Evolutionary conservation across 2,329 filamentous ascomycete species (phyloP).

Genomic region (Hypoxylon rubiginosum): DNA sequence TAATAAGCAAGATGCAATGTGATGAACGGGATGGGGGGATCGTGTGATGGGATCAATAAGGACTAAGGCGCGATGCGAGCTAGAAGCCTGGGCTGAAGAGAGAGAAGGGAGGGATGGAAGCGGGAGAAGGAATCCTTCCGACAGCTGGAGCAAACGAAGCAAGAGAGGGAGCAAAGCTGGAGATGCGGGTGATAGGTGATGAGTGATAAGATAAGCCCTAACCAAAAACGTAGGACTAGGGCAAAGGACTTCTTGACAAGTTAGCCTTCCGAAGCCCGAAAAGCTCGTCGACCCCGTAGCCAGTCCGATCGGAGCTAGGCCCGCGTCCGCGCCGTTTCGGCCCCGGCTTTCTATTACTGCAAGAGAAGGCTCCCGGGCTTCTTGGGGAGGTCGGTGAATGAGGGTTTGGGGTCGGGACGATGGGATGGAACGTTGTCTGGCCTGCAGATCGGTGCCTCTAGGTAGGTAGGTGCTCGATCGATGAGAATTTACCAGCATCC

Average conservation of each 20-base stretch:
- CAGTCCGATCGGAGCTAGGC: not conserved
- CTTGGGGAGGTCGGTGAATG: not conserved
- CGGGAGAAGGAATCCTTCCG: conserved; percentile 4
- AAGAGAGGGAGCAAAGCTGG: not conserved
- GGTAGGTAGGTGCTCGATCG: not conserved
- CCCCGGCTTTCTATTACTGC: not conserved
- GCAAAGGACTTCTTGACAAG: too few species aligned
- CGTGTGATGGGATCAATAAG: not conserved
- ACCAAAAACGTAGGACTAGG: too few species aligned
- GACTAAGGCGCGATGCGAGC: not conserved
- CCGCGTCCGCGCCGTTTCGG: conserved; percentile 1
- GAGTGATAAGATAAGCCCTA: not conserved
- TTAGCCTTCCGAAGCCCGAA: not conserved
- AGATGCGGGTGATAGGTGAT: not conserved
- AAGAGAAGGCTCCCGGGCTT: not conserved
- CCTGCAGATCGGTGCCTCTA: not conserved
- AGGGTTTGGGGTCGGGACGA: not conserved
- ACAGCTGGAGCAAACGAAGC: too few species aligned
- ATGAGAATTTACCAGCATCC: not conserved
- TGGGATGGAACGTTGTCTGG: not conserved
- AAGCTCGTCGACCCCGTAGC: too few species aligned
- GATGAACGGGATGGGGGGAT: not conserved
- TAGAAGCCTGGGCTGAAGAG: not conserved
- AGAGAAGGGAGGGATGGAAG: too few species aligned
- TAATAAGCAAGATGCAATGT: conserved; percentile 2